These are phyloP conservation scores for Wickerhamomyces rabaulensis DNA, from an alignment of 805 yeast species.

Conservation along the genomic window DNA sequence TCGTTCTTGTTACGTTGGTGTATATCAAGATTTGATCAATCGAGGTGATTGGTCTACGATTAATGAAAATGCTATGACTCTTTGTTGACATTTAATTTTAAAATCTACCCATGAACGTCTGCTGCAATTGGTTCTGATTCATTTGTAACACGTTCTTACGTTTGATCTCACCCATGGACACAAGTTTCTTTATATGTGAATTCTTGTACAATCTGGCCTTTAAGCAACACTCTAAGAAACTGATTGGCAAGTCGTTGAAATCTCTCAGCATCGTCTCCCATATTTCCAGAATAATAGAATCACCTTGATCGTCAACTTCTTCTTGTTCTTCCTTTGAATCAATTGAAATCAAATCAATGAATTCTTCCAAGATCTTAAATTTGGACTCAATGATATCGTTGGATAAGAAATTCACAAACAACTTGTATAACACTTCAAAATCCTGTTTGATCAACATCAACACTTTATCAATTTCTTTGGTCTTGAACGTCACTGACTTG, in stretches of 20 bases:
- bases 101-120: constrained; percentile 11
- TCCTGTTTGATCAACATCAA: constrained; percentile 55
- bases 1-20: constrained; percentile 2
- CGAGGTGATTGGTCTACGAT: not conserved
- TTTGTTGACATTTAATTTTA: not conserved
- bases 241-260: constrained; percentile 9
- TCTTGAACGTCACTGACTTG: constrained; percentile 35
- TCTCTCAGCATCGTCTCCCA: constrained; percentile 7
- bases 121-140: constrained; percentile 3
- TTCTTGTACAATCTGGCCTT: constrained; percentile 5
- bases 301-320: constrained; percentile 3
- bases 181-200: constrained; percentile 1
- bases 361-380: constrained; percentile 55
- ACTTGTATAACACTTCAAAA: constrained; percentile 47
- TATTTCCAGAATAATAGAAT: constrained; percentile 4
- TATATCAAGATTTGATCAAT: constrained; percentile 5
- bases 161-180: constrained; percentile 5
- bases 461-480: constrained; percentile 34
- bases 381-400: constrained; percentile 40
- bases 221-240: constrained; percentile 6
- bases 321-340: constrained; percentile 4
- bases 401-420: constrained; percentile 42
- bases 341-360: constrained; percentile 43
- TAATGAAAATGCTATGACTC: not conserved
- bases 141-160: constrained; percentile 5